These are phyloP conservation scores for Penicillium canariense DNA, from an alignment of 495 filamentous ascomycete species.

Conservation along the genomic window DNA sequence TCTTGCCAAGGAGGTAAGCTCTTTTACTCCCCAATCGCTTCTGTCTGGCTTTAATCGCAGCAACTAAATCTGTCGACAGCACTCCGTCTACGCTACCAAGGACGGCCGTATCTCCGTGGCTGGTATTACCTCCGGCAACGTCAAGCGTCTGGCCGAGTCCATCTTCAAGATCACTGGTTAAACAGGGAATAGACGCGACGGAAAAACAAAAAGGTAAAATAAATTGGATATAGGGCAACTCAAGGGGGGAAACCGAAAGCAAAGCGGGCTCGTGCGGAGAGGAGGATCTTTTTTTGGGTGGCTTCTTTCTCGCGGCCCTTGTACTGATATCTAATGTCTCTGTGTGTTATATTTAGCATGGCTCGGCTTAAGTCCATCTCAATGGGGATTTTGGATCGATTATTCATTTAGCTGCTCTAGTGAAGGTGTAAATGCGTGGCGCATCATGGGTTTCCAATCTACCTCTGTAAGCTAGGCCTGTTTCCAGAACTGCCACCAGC, in stretches of 20 bases:
- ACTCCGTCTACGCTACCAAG: constrained; percentile 96
- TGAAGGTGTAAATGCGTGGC: too few relatives aligned
- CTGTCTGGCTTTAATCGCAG: neutral
- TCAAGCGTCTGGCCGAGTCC: constrained; percentile 86
- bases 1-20: constrained; percentile 81
- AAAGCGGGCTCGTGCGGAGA: neutral
- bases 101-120: constrained; percentile 97
- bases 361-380: constrained; percentile 27
- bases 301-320: constrained; percentile 14
- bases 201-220: constrained; percentile 7
- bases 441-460: too few relatives aligned
- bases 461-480: too few relatives aligned
- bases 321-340: constrained; percentile 36
- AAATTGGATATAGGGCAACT: constrained; percentile 11
- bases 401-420: too few relatives aligned
- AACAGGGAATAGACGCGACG: constrained; percentile 21
- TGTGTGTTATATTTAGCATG: constrained; percentile 31
- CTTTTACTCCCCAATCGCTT: neutral
- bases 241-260: constrained; percentile 9
- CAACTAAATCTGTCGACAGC: constrained; percentile 45
- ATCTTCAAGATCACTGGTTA: constrained; percentile 89
- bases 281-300: constrained; percentile 2
- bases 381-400: constrained; percentile 26
- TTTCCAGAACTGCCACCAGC: too few relatives aligned
- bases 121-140: constrained; percentile 90